A percentile compares a stretch with the other conserved stretches of the same genome.
Evolutionary conservation across 2,329 filamentous ascomycete genomes (phyloP).

Genomic region (Septoria linicola): DNA sequence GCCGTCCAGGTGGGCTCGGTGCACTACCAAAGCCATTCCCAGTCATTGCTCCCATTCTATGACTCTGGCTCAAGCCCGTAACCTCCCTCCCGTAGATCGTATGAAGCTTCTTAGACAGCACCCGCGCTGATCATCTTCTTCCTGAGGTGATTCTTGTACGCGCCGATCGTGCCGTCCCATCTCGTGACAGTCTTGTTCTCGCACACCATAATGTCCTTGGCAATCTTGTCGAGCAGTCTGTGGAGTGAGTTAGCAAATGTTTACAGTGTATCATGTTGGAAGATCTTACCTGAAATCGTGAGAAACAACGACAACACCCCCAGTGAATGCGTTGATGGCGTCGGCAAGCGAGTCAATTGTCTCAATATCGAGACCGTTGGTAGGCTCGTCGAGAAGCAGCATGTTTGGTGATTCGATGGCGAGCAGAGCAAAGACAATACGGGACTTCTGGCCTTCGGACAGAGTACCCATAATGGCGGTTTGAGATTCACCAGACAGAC

Average conservation of each 20-base stretch:
- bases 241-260: constrained; percentile 36
- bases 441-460: constrained; percentile 95
- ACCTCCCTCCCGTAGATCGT: background rate
- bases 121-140: constrained; percentile 97
- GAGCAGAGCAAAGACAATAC: constrained; percentile 95
- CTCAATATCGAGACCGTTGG: constrained; percentile 98
- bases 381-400: constrained; percentile 96
- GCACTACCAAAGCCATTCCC: constrained; percentile 11
- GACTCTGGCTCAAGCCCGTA: background rate
- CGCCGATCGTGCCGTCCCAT: constrained; percentile 86
- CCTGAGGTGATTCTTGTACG: constrained; percentile 97
- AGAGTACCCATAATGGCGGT: constrained; percentile 97
- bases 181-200: constrained; percentile 91
- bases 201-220: constrained; percentile 98
- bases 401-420: constrained; percentile 97
- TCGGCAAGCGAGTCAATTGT: constrained; percentile 97
- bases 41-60: constrained; percentile 5
- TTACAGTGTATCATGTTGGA: background rate
- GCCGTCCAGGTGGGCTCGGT: constrained; percentile 7
- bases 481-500: constrained; percentile 87
- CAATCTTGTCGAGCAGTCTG: constrained; percentile 97
- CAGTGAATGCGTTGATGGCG: constrained; percentile 92
- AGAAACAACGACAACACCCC: constrained; percentile 95
- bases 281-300: constrained; percentile 91
- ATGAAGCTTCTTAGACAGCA: constrained; percentile 56